Percentiles rank a stretch among this genome's conserved stretches.
Conservation (phyloP, 345 rosid species). For the Eucalyptus melliodora region DNA sequence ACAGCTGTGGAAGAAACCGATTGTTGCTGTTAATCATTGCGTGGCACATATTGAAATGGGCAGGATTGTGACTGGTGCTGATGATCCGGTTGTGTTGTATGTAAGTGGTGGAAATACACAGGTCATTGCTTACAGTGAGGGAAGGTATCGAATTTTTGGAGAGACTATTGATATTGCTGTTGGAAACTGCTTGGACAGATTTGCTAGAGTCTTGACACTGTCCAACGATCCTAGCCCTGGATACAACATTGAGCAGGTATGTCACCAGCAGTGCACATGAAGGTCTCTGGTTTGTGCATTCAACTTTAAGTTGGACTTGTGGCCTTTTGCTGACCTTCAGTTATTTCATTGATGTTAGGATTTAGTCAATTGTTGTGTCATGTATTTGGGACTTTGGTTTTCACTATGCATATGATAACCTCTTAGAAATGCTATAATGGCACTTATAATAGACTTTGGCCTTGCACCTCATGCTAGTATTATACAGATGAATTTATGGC, state of each 20-base stretch:
- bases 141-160: constrained; percentile 78
- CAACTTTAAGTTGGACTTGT: neutral
- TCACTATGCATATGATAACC: neutral
- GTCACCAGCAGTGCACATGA: neutral
- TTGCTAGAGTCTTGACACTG: constrained; percentile 78
- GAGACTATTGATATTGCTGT: constrained; percentile 99
- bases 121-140: constrained; percentile 96
- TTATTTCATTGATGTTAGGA: neutral
- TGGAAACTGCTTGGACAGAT: constrained; percentile 94
- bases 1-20: constrained; percentile 80
- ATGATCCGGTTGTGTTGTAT: constrained; percentile 88
- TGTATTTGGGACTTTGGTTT: neutral
- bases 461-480: neutral
- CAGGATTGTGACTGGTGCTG: constrained; percentile 84
- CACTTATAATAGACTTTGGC: neutral
- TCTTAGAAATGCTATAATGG: neutral
- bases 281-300: neutral
- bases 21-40: constrained; percentile 88
- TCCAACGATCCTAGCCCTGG: constrained; percentile 99
- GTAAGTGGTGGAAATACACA: constrained; percentile 99
- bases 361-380: neutral
- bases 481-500: neutral
- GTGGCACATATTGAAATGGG: constrained; percentile 99
- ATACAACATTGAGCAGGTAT: constrained; percentile 95
- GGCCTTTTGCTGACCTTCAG: neutral